Percentiles rank a stretch among this genome's conserved stretches.
phyloP scores from a whole-genome alignment of 192 early-diverging fungal genomes.

The Coemansia sp. region DNA sequence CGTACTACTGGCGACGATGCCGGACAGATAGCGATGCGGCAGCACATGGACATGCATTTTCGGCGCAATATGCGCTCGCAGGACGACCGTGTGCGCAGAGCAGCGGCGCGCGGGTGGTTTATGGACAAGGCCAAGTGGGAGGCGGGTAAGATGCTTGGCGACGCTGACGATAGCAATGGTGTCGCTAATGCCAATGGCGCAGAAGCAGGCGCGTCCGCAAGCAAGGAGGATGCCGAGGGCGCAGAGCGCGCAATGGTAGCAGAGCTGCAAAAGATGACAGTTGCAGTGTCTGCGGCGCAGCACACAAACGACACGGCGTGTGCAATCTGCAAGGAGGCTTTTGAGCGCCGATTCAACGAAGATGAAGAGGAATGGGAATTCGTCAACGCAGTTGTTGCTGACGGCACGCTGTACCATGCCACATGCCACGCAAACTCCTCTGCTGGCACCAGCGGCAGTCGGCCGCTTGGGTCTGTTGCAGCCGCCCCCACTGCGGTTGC shows the following conservation, averaged over 20 bases:
- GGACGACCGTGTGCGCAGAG: constrained; percentile 79
- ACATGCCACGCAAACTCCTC: constrained; percentile 31
- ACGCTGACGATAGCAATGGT: constrained; percentile 21
- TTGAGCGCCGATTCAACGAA: constrained; percentile 72
- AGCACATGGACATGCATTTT: constrained; percentile 96
- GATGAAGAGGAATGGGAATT: constrained; percentile 74
- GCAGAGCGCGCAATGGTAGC: constrained; percentile 25
- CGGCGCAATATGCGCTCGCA: constrained; percentile 81
- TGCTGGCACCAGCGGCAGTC: neutral
- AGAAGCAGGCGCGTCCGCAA: constrained; percentile 14
- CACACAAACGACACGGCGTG: constrained; percentile 60
- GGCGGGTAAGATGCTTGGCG: constrained; percentile 23
- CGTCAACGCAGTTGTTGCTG: constrained; percentile 65
- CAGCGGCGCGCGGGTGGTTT: constrained; percentile 88
- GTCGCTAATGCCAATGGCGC: constrained; percentile 2
- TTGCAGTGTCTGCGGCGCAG: constrained; percentile 42
- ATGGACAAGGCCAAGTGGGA: constrained; percentile 57
- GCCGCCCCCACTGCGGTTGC: neutral
- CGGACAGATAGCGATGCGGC: constrained; percentile 72
- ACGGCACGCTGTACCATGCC: constrained; percentile 51
- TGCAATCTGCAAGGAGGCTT: constrained; percentile 74
- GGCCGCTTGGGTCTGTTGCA: constrained; percentile 5
- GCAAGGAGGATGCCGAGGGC: constrained; percentile 14
- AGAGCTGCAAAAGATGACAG: constrained; percentile 39
- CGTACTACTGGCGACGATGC: constrained; percentile 67